Percentiles rank a stretch among this genome's conserved stretches.
Conservation (phyloP, 2,329 filamentous ascomycete species). For the Epichloe typhina region DNA sequence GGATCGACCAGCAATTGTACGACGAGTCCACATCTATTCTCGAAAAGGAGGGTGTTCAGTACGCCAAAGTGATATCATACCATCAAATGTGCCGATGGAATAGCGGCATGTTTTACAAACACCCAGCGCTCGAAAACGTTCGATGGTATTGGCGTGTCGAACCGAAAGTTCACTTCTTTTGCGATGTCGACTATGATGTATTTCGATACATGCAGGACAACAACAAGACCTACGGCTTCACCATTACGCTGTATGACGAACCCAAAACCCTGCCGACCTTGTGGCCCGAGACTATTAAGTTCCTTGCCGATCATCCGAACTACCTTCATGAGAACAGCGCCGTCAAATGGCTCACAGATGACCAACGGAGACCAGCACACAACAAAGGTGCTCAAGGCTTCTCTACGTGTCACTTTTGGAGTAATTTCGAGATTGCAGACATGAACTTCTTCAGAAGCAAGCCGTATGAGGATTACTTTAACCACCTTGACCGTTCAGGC, state of each 20-base stretch:
- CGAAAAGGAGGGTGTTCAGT: slow-evolving; percentile 76
- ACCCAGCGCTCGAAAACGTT: slow-evolving; percentile 68
- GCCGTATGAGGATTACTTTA: slow-evolving; percentile 88
- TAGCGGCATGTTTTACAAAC: slow-evolving; percentile 93
- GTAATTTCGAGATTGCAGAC: slow-evolving; percentile 93
- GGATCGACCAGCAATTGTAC: slow-evolving; percentile 85
- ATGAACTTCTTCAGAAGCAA: slow-evolving; percentile 86
- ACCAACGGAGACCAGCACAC: slow-evolving; percentile 61
- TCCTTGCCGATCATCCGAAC: slow-evolving; percentile 71
- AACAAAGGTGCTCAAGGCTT: slow-evolving; percentile 77
- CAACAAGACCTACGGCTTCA: slow-evolving; percentile 99
- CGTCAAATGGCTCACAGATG: slow-evolving; percentile 76
- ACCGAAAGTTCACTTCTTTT: slow-evolving; percentile 98
- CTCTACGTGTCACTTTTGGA: slow-evolving; percentile 98
- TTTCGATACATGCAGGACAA: slow-evolving; percentile 97
- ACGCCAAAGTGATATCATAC: slow-evolving; percentile 78
- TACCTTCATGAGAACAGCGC: slow-evolving; percentile 77
- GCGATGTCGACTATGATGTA: slow-evolving; percentile 94
- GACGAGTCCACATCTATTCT: slow-evolving; percentile 73
- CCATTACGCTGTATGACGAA: slow-evolving; percentile 90
- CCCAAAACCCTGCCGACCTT: slow-evolving; percentile 74
- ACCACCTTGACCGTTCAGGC: slow-evolving; percentile 89
- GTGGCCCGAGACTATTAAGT: slow-evolving; percentile 93
- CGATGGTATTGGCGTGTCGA: slow-evolving; percentile 99
- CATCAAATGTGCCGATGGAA: slow-evolving; percentile 99